Conservation (phyloP, 1,284 basidiomycete genomes). For the Vanrija sp. region DNA sequence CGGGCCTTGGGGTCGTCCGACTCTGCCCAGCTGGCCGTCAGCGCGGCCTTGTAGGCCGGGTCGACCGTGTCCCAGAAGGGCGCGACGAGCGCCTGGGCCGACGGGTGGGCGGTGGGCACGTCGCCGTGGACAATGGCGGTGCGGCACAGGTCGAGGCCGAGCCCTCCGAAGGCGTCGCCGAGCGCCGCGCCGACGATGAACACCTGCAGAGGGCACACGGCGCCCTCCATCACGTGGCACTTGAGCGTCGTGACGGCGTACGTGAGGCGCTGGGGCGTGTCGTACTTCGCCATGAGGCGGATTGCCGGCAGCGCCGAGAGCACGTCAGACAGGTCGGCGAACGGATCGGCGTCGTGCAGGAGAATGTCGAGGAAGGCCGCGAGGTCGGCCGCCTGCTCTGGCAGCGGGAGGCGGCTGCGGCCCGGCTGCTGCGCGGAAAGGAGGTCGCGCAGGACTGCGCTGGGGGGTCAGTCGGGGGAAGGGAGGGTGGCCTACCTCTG, state of each 20-base stretch:
- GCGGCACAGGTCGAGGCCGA: slow-evolving; percentile 11
- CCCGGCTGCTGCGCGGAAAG: neutral
- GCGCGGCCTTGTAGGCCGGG: neutral
- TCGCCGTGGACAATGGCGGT: slow-evolving; percentile 15
- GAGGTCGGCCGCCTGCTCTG: neutral
- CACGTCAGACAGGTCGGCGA: neutral
- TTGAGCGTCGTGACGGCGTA: slow-evolving; percentile 6
- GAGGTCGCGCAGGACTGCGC: neutral
- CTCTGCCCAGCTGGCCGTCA: slow-evolving; percentile 1
- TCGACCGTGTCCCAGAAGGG: neutral
- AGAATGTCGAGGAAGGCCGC: slow-evolving; percentile 5
- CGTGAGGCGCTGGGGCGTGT: neutral
- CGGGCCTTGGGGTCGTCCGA: neutral
- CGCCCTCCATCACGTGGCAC: slow-evolving; percentile 9
- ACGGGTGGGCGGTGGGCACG: neutral
- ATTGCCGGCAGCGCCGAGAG: neutral
- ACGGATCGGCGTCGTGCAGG: neutral
- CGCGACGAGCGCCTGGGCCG: neutral
- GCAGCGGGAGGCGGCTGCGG: neutral
- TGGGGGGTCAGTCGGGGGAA: neutral
- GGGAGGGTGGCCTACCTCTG: neutral
- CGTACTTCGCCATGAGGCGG: slow-evolving; percentile 2
- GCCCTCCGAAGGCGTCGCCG: too few species aligned
- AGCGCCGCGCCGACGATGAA: slow-evolving; percentile 13
- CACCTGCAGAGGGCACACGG: slow-evolving; percentile 9